Percentiles rank a stretch among this genome's conserved stretches.
Conservation (phyloP, 805 yeast genomes). For the Nakazawaea populi region DNA sequence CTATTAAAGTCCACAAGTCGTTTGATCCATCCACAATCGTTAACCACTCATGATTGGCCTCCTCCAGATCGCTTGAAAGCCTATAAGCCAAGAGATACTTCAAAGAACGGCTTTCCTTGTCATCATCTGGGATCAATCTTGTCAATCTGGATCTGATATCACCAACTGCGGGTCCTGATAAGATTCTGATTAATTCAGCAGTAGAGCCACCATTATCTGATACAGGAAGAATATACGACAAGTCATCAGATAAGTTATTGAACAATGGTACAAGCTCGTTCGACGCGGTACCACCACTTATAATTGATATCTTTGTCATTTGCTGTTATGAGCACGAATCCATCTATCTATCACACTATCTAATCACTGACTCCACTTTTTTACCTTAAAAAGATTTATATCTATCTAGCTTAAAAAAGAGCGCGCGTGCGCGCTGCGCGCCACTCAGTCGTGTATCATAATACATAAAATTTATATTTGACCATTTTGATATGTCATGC, state of each 20-base stretch:
- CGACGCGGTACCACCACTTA: slow-evolving; percentile 89
- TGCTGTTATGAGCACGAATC: too few species aligned
- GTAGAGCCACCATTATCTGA: slow-evolving; percentile 96
- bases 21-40: slow-evolving; percentile 76
- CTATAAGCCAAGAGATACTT: slow-evolving; percentile 41
- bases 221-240: slow-evolving; percentile 73
- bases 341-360: too few species aligned
- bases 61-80: slow-evolving; percentile 36
- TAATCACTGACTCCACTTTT: too few species aligned
- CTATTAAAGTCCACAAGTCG: slow-evolving; percentile 55
- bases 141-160: slow-evolving; percentile 82
- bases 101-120: slow-evolving; percentile 19
- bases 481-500: background rate
- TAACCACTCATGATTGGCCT: slow-evolving; percentile 72
- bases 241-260: slow-evolving; percentile 32
- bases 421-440: background rate
- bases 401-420: background rate
- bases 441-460: background rate
- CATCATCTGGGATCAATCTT: slow-evolving; percentile 55
- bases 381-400: too few species aligned
- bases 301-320: slow-evolving; percentile 26
- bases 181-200: slow-evolving; percentile 74
- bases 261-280: slow-evolving; percentile 66
- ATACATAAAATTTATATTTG: background rate
- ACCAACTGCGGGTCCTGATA: slow-evolving; percentile 96